Conservation (phyloP, 345 rosid genomes). For the Eucalyptus cloeziana region DNA sequence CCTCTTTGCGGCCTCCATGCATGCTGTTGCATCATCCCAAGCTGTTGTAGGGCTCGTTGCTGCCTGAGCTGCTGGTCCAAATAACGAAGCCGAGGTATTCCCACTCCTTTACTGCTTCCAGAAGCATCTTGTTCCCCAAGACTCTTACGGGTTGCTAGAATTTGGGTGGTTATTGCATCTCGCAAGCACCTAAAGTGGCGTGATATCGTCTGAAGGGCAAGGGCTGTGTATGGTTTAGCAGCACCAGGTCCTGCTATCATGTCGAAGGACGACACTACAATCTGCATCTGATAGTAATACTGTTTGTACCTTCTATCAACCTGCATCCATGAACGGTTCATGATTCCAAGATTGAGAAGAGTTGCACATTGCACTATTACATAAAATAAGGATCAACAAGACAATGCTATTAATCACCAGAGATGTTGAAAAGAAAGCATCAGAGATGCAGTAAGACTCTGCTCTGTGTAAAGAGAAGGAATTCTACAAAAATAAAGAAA, state of each 20-base stretch:
- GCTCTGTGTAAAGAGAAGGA: not conserved
- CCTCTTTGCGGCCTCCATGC: slow-evolving; percentile 98
- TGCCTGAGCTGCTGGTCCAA: slow-evolving; percentile 96
- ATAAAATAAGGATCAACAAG: not conserved
- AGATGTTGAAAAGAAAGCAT: not conserved
- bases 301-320: slow-evolving; percentile 93
- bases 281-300: slow-evolving; percentile 95
- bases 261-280: slow-evolving; percentile 87
- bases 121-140: slow-evolving; percentile 76
- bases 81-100: slow-evolving; percentile 72
- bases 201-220: slow-evolving; percentile 87
- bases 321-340: slow-evolving; percentile 16
- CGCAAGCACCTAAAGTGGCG: slow-evolving; percentile 89
- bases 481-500: not conserved
- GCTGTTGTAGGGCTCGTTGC: slow-evolving; percentile 82
- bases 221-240: slow-evolving; percentile 85
- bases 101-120: slow-evolving; percentile 48
- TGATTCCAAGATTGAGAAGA: not conserved
- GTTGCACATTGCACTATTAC: not conserved
- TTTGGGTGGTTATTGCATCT: slow-evolving; percentile 78
- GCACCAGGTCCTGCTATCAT: slow-evolving; percentile 80
- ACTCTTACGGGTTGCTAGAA: slow-evolving; percentile 46
- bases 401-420: not conserved
- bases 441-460: not conserved
- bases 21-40: slow-evolving; percentile 88